Evolutionary conservation across 345 rosid genomes (phyloP).

Genomic region (Populus simonii): DNA sequence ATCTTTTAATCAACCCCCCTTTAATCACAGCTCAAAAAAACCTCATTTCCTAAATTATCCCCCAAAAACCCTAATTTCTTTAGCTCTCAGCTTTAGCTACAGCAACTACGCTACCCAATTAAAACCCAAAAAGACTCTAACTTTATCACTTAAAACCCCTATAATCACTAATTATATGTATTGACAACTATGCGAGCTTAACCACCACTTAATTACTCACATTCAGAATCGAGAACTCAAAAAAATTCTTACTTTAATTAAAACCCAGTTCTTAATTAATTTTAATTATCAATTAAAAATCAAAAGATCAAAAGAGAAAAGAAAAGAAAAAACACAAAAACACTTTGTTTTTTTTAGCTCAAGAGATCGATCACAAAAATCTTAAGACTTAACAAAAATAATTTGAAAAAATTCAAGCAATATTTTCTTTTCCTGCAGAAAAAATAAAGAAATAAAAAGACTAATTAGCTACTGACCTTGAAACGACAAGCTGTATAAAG

Average conservation of each 20-base stretch:
- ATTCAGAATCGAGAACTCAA: conserved; percentile 12
- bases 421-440: not conserved
- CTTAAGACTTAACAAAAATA: not conserved
- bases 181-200: conserved; percentile 14
- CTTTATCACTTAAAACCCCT: not conserved
- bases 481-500: conserved; percentile 33
- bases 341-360: conserved; percentile 5
- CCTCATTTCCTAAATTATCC: not conserved
- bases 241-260: conserved; percentile 12
- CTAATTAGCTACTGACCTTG: conserved; percentile 32
- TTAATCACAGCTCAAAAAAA: not conserved
- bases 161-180: not conserved
- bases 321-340: conserved; percentile 4
- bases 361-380: conserved; percentile 28
- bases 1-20: not conserved
- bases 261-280: not conserved
- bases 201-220: conserved; percentile 15
- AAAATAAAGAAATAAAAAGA: not conserved
- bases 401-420: not conserved
- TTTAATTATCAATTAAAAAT: not conserved
- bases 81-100: not conserved
- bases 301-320: conserved; percentile 23
- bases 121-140: conserved; percentile 10
- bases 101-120: not conserved
- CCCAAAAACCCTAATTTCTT: conserved; percentile 32